phyloP scores from a whole-genome alignment of 2,329 filamentous ascomycete genomes.

The Claviceps citrina region DNA sequence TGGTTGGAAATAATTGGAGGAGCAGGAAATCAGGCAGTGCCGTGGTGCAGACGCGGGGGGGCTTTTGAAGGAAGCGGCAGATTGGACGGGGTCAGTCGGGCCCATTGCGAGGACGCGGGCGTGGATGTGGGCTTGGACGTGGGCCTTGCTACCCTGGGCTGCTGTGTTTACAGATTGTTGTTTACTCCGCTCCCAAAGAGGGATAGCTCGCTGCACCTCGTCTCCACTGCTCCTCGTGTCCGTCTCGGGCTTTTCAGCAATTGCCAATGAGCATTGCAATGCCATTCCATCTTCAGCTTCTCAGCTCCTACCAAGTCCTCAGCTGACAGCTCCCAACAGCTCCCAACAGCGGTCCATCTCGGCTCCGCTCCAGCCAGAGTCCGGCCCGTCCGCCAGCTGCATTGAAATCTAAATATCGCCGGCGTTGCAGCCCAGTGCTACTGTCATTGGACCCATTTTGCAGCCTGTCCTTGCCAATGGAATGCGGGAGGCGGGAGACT shows the following conservation, averaged over 20 bases:
- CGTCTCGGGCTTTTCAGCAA: too few relatives aligned
- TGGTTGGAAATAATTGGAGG: constrained; percentile 25
- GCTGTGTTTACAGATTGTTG: constrained; percentile 12
- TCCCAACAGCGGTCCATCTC: too few relatives aligned
- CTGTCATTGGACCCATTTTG: not conserved
- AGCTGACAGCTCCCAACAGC: too few relatives aligned
- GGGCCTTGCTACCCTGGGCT: not conserved
- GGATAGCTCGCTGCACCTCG: constrained; percentile 10
- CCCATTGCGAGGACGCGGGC: constrained; percentile 4
- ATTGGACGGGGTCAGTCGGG: constrained; percentile 11
- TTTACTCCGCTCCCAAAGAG: constrained; percentile 13
- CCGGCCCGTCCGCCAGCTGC: not conserved
- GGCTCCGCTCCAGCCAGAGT: not conserved
- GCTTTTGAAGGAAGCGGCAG: constrained; percentile 25
- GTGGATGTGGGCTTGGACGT: constrained; percentile 6
- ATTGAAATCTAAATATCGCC: not conserved
- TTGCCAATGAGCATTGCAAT: too few relatives aligned
- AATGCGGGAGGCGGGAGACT: constrained; percentile 6
- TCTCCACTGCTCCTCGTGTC: constrained; percentile 8
- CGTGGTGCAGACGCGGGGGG: constrained; percentile 18
- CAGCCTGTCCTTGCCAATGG: constrained; percentile 1
- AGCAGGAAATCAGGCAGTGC: constrained; percentile 15
- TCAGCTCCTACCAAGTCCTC: too few relatives aligned
- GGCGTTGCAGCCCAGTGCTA: constrained; percentile 1
- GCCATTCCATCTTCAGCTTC: too few relatives aligned